Evolutionary conservation across 2,329 filamentous ascomycete species (phyloP), one percentile per base, ranked within the genome.

Genomic region (Cladosporium sp.): DNA sequence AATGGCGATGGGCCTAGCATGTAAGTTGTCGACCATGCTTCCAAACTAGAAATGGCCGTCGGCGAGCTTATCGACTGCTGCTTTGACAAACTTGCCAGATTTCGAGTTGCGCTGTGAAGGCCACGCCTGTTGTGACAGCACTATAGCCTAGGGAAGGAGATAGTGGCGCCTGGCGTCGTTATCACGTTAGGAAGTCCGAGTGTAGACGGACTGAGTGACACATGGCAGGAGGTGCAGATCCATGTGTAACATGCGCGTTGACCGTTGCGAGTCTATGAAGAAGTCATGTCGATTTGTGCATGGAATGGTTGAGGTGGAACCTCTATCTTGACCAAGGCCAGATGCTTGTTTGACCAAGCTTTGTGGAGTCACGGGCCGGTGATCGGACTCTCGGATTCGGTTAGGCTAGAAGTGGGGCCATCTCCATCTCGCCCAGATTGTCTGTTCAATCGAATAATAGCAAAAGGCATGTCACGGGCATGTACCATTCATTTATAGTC

Each of bases 1-100:
- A 21, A 62, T 62, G 16, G 60, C 31, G 16, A 62, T 53, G 12
- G 60, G 60, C n/a, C 60, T 29, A 3, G 37, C 60, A 18, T 29
- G 21, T 11, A 21, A 1, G 29, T 29, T 18, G 18, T 55, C 52
- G n/a, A 18, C 31, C 52, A 55, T 55, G 52, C 3, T 55, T 11
- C 21, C 40, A 12, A 21, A 1, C 0, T n/a, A 0, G 40, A 46
- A n/a, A 46, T 21, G 8, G 10, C n/a, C 21, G n/a, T 0, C 10
- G 12, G 8, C 40, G 6, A 46, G 7, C 1, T 8, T 12, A 16
- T 21, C n/a, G 2, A 21, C 37, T n/a, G 37, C 37, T 46, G 10
- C 40, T 21, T 5, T 3, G 1, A 21, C 12, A 6, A 4, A 46
- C n/a, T 46, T n/a, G 40, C n/a, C n/a, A 46, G n/a, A n/a, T 21